Evolutionary conservation across 2,329 filamentous ascomycete species (phyloP).

Genomic region (Plectosphaerella plurivora): DNA sequence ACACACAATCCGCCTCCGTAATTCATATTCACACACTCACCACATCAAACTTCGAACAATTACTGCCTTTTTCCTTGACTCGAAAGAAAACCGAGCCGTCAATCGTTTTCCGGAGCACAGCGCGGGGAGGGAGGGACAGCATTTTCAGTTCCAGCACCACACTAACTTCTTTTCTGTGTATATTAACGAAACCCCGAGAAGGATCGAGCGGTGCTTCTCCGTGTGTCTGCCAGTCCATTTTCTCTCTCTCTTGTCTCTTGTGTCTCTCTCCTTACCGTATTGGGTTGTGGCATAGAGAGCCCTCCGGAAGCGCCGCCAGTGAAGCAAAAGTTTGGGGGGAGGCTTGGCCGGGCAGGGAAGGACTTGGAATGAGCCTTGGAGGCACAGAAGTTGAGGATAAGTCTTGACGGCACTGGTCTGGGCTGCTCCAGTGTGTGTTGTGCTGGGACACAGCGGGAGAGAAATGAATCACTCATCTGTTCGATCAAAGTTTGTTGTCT

Average conservation of each 20-base stretch:
- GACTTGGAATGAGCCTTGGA: too few species aligned
- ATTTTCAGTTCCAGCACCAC: neutral
- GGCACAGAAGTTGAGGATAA: too few species aligned
- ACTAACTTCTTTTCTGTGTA: neutral
- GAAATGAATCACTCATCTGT: too few species aligned
- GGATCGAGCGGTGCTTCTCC: neutral
- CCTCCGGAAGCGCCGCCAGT: too few species aligned
- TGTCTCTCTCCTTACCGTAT: neutral
- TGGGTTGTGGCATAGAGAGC: too few species aligned
- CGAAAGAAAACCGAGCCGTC: neutral
- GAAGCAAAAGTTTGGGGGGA: too few species aligned
- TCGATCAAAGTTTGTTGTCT: too few species aligned
- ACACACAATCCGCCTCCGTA: neutral
- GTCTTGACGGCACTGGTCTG: too few species aligned
- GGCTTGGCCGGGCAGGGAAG: too few species aligned
- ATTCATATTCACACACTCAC: neutral
- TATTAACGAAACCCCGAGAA: neutral
- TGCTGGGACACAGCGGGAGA: too few species aligned
- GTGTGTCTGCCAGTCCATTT: neutral
- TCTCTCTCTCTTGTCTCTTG: conserved; percentile 1
- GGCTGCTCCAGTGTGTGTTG: too few species aligned
- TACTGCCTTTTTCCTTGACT: too few species aligned
- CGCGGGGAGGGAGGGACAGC: neutral
- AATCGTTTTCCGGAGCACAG: neutral
- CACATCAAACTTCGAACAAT: neutral